Evolutionary conservation across 1,284 basidiomycete species (phyloP), one percentile per base, ranked within the genome.

Genomic region (Anthracocystis panici-leucophaei): DNA sequence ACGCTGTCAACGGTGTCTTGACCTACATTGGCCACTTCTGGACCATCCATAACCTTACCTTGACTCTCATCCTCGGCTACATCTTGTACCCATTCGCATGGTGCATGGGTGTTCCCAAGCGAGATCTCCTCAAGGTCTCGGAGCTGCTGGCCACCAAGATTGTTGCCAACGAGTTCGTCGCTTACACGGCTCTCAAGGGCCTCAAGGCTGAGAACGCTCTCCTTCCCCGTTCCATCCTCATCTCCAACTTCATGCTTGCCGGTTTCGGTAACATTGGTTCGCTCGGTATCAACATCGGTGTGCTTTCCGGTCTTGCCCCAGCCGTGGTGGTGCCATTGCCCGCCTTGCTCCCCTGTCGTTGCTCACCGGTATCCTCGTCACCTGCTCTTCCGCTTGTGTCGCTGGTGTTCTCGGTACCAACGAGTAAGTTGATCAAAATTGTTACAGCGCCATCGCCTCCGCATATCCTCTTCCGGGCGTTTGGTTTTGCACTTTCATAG

Each of bases 1-100:
- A 92, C 62, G 89, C 89, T 49, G 89, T 94, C 86, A 93, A 96
- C 84, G 94, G 92, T 49, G 87, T 95, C 12, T 88, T 95, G 48
- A 94, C 93, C 45, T 96, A 93, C 92, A 90, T 95, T 84, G 94
- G 94, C 54, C 89, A 88, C 73, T 93, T 92, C 66, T 94, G 94
- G 85, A 92, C 92, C 50, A 92, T 96, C 81, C 88, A 92, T 65
- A 42, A 75, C 29, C 90, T 96, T 57, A 95, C 93, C 3, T 88
- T 96, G 31, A 90, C 95, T 85, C 89, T 95, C 71, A 89, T 95
- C 80, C 87, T 95, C 70, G 91, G 93, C 49, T 85, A 96, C 87
- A 84, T 95, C 78, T 91, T 93, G 87, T 96, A 94, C 86, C 94
- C 94, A 35, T 80, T 96, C 75, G 89, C 91, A 21, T 79, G 81